phyloP scores from a whole-genome alignment of 805 yeast genomes.

The Myxozyma vanderwaltii region DNA sequence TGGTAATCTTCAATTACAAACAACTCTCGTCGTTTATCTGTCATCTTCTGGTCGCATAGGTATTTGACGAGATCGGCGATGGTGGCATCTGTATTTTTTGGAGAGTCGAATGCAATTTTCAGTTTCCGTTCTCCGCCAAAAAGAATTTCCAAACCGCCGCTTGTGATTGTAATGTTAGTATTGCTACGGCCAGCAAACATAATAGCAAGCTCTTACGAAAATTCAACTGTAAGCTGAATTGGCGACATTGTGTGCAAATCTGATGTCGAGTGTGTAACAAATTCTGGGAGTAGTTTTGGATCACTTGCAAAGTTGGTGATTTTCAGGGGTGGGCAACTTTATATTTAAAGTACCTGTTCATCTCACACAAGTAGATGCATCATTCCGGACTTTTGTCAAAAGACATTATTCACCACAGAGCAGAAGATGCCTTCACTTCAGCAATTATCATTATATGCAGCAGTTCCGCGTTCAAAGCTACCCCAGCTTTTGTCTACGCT shows the following conservation, averaged over 20 bases:
- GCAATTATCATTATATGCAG: constrained; percentile 43
- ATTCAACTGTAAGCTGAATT: constrained; percentile 18
- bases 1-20: constrained; percentile 74
- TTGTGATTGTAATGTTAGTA: constrained; percentile 26
- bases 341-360: too few species aligned
- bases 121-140: constrained; percentile 62
- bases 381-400: too few species aligned
- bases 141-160: constrained; percentile 84
- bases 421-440: constrained; percentile 34
- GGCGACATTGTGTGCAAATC: background rate
- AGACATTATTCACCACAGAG: background rate
- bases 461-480: constrained; percentile 39
- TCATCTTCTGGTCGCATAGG: constrained; percentile 54
- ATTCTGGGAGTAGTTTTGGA: background rate
- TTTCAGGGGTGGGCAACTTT: constrained; percentile 7
- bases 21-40: constrained; percentile 63
- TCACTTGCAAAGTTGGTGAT: background rate
- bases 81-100: constrained; percentile 44
- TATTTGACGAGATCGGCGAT: constrained; percentile 57
- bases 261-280: background rate
- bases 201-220: constrained; percentile 14
- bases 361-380: too few species aligned
- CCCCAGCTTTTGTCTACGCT: constrained; percentile 41
- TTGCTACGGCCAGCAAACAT: background rate
- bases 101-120: constrained; percentile 48